Evolutionary conservation across 345 rosid genomes (phyloP), one percentile per base, ranked within the genome.

Genomic region (Jatropha curcas): DNA sequence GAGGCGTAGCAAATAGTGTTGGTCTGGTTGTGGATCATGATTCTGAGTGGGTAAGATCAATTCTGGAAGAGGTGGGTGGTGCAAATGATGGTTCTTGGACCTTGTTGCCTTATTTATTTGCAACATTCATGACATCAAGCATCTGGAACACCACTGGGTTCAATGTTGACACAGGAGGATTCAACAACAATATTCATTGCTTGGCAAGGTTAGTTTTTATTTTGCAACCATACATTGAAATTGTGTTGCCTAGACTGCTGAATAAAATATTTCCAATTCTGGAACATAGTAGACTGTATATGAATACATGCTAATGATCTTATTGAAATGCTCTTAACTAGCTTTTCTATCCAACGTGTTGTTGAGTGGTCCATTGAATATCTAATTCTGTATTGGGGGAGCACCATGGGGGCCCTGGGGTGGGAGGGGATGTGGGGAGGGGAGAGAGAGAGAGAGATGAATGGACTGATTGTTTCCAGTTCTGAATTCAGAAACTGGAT

Each of bases 81-180:
- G 96, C 97, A 77, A 88, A 85, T 83, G 96, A 91, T 82, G 94
- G 85, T 74, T 95, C 98, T 19, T 95, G 99, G 99, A 84, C 85
- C 78, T 85, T 95, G 80, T 82, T 95, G 82, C 99, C 99, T 72
- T 95, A 91, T 72, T 81, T 95, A 71, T 95, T 91, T 67, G 89
- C 96, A 66, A 80, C 89, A 65, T 91, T 93, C 87, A 90, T 95
- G 96, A 84, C 91, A 39, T 93, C 98, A 66, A 87, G 80, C 69
- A 87, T 92, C 68, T 95, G 99, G 99, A 91, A 79, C 79, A 86
- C 85, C 13, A 88, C 93, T 71, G 98, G 91, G 72, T 95, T 95
- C 88, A 93, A 93, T 76, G 88, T 89, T 46, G 90, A 93, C 74
- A 95, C 94, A 0, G 99, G 99, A 31, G 99, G 96, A 60, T 95